Percentiles rank a stretch among this genome's conserved stretches.
Evolutionary conservation across 2,329 filamentous ascomycete genomes (phyloP).

Genomic region (Lasiodiplodia citricola): DNA sequence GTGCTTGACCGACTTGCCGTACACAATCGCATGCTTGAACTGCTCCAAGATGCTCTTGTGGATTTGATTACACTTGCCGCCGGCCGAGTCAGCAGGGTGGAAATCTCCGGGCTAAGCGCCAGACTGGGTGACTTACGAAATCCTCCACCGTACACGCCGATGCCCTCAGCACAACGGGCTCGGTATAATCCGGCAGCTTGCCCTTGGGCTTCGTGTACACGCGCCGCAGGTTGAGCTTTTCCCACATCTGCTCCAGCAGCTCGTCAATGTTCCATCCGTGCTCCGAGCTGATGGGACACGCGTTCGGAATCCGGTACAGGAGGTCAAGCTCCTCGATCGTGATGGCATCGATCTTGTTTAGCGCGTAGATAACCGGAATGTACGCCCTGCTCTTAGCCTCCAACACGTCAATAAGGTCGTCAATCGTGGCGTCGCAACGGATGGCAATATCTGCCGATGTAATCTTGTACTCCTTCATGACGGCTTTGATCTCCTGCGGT

Average conservation of each 20-base stretch:
- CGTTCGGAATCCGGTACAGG: conserved; percentile 94
- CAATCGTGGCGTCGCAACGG: conserved; percentile 94
- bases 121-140: conserved; percentile 71
- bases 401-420: conserved; percentile 94
- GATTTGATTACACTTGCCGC: conserved; percentile 84
- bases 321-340: conserved; percentile 97
- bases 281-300: conserved; percentile 95
- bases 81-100: conserved; percentile 42
- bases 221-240: conserved; percentile 86
- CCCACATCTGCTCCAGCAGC: conserved; percentile 97
- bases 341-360: conserved; percentile 99
- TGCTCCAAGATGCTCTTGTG: conserved; percentile 95
- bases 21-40: conserved; percentile 94
- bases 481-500: conserved; percentile 84
- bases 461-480: conserved; percentile 97
- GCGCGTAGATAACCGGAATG: conserved; percentile 97
- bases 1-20: conserved; percentile 97
- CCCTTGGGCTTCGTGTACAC: conserved; percentile 99
- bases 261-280: conserved; percentile 97
- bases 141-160: conserved; percentile 90
- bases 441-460: conserved; percentile 97
- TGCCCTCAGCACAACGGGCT: conserved; percentile 86
- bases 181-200: conserved; percentile 86
- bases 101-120: not conserved
- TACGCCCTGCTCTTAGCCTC: conserved; percentile 95